phyloP scores from a whole-genome alignment of 1,284 basidiomycete genomes.

The Boletellus deceptivus region DNA sequence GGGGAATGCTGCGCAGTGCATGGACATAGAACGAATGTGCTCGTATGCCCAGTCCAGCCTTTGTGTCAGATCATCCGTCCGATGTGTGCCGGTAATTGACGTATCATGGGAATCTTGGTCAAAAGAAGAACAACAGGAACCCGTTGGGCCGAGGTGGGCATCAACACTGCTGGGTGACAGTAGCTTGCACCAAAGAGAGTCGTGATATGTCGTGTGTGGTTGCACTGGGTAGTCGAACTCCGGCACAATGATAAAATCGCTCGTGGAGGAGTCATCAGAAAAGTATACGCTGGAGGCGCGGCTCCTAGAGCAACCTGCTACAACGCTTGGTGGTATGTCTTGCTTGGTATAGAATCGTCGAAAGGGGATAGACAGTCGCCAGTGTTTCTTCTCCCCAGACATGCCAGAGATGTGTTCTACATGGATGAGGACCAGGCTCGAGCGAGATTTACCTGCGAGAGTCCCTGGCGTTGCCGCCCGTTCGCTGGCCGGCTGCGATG shows the following conservation, averaged over 20 bases:
- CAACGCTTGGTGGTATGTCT: neutral
- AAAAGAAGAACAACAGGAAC: constrained; percentile 1
- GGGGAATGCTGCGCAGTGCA: constrained; percentile 15
- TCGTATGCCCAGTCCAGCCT: constrained; percentile 26
- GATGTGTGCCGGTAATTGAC: neutral
- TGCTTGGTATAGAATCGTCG: constrained; percentile 11
- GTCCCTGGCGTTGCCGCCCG: neutral
- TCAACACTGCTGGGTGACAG: neutral
- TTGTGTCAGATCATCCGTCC: constrained; percentile 19
- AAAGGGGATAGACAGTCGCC: constrained; percentile 26
- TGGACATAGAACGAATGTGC: constrained; percentile 19
- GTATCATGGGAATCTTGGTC: neutral
- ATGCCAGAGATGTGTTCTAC: constrained; percentile 13
- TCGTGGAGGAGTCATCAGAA: constrained; percentile 13
- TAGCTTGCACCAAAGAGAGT: neutral
- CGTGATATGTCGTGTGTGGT: constrained; percentile 1
- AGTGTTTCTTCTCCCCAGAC: constrained; percentile 29
- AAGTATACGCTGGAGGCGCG: constrained; percentile 24
- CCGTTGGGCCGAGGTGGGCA: neutral
- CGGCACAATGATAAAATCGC: constrained; percentile 22
- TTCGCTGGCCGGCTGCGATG: neutral
- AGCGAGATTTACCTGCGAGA: too few species aligned
- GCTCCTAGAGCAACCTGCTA: constrained; percentile 4
- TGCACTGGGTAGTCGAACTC: constrained; percentile 23
- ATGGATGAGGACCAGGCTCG: constrained; percentile 5